Evolutionary conservation across 2,329 filamentous ascomycete genomes (phyloP).

Genomic region (Fusarium sp.): DNA sequence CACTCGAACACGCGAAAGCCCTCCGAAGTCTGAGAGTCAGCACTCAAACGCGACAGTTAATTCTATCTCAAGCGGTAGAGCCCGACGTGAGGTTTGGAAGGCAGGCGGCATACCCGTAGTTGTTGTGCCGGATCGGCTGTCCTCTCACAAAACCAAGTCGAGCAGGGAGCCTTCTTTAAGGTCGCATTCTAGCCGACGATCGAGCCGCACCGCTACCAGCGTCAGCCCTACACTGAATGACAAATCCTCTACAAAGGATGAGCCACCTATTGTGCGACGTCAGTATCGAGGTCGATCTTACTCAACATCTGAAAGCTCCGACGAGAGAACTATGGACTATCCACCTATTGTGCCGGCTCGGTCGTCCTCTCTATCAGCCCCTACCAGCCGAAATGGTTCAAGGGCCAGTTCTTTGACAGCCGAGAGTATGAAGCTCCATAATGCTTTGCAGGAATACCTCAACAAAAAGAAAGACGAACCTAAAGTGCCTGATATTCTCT

Average conservation of each 20-base stretch:
- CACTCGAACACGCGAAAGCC: slow-evolving; percentile 47
- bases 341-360: slow-evolving; percentile 69
- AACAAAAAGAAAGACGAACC: slow-evolving; percentile 32
- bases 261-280: slow-evolving; percentile 59
- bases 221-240: slow-evolving; percentile 63
- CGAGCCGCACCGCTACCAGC: slow-evolving; percentile 68
- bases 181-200: slow-evolving; percentile 71
- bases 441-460: slow-evolving; percentile 54
- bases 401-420: slow-evolving; percentile 68
- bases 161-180: slow-evolving; percentile 66
- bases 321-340: slow-evolving; percentile 71
- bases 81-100: slow-evolving; percentile 70
- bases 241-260: slow-evolving; percentile 58
- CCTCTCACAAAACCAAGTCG: slow-evolving; percentile 66
- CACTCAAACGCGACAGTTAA: slow-evolving; percentile 63
- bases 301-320: slow-evolving; percentile 64
- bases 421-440: slow-evolving; percentile 70
- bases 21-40: slow-evolving; percentile 61
- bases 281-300: slow-evolving; percentile 57
- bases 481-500: slow-evolving; percentile 31
- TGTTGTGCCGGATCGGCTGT: slow-evolving; percentile 70
- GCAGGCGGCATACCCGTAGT: slow-evolving; percentile 73
- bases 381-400: slow-evolving; percentile 70
- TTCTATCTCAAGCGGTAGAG: slow-evolving; percentile 66
- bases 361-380: slow-evolving; percentile 72